Base-by-base conservation (phyloP, 225 moss, liverwort and hornwort genomes). In the Rhytidiadelphus loreus region DNA sequence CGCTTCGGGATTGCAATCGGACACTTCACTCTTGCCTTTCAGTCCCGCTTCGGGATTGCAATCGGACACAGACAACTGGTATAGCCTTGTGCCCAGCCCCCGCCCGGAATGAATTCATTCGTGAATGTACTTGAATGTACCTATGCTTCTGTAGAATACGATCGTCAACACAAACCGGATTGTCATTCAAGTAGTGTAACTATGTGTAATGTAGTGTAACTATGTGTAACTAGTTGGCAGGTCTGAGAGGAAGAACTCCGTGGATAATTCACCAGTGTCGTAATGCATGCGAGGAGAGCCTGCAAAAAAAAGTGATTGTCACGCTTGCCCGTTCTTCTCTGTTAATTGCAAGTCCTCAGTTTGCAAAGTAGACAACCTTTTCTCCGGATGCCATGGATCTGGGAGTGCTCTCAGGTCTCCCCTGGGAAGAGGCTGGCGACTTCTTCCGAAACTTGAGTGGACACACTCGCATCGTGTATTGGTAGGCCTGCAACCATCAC, bases 381-480 rank as follows among this genome's bases (percentile, higher is more conserved):
- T 79, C 39, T 57, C 39, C 39, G 1, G 39, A 39, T 39, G 78
- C 39, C 1, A 78, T 39, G 26, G 57, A 25, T 37, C 25, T 79
- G 12, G 57, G 57, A 57, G 39, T 39, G 78, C 26, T 57, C 17
- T 57, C 39, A 57, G 3, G 82, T 81, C 87, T 92, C 20, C 12
- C 57, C 35, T 13, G 28, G 32, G 41, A 81, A 48, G 87, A 77
- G 68, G 43, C 39, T 58, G 79, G 44, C 52, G 32, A 12, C 53
- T 53, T 88, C 26, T 37, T 89, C 32, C 30, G 35, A 86, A 60
- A 41, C 55, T 89, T 86, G 29, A 88, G 92, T 75, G 92, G 92
- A 76, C 91, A 88, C 46, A 86, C 89, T 5, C 55, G 89, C 89
- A 89, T 89, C 7, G 74, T 89, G 75, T 89, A 92, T 83, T 87